Percentiles rank a stretch among this genome's conserved stretches.
Evolutionary conservation across 768 basidiomycete species (phyloP).

Genomic region (Phylloporus sp.): DNA sequence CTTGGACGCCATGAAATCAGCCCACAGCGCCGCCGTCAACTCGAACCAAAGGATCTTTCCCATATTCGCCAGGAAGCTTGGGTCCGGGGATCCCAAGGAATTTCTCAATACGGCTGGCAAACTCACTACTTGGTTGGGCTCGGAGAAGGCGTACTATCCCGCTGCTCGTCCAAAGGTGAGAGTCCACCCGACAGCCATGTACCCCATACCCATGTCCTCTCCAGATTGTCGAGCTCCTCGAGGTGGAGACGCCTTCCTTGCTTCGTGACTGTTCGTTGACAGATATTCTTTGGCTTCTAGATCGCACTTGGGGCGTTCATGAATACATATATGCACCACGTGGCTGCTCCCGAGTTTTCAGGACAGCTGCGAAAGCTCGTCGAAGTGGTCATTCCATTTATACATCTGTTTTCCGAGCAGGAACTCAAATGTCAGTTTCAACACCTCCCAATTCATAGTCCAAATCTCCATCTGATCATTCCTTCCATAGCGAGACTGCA

Average conservation of each 20-base stretch:
- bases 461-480: background rate
- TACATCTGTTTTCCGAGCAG: constrained; percentile 16
- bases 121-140: constrained; percentile 41
- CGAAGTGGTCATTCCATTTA: constrained; percentile 18
- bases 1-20: constrained; percentile 12
- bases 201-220: constrained; percentile 3
- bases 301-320: constrained; percentile 19
- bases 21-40: constrained; percentile 17
- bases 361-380: constrained; percentile 17
- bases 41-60: constrained; percentile 37
- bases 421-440: constrained; percentile 22
- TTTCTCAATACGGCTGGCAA: constrained; percentile 29
- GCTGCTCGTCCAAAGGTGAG: constrained; percentile 46
- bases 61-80: constrained; percentile 31
- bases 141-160: constrained; percentile 49
- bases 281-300: constrained; percentile 7
- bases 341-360: constrained; percentile 1
- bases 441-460: too few species aligned
- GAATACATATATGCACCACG: constrained; percentile 5
- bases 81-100: constrained; percentile 24
- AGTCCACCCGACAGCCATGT: background rate
- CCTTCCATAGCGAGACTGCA: constrained; percentile 18
- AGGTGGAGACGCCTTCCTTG: constrained; percentile 32
- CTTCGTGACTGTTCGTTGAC: background rate
- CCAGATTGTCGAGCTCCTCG: constrained; percentile 47